Evolutionary conservation across 441 rosid genomes (phyloP).

Genomic region (Erodium texanum): DNA sequence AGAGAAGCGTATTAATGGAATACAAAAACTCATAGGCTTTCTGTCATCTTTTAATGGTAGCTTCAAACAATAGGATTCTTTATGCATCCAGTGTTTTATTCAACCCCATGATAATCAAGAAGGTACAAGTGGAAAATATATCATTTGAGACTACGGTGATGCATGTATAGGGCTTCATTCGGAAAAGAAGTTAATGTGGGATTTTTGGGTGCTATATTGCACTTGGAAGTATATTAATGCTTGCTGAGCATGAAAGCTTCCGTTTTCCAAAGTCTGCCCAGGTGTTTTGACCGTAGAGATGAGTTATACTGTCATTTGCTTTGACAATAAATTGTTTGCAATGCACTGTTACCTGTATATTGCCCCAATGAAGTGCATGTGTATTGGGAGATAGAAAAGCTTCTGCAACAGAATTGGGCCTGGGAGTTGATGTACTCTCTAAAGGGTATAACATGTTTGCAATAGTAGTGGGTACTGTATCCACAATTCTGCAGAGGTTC

Average conservation of each 20-base stretch:
- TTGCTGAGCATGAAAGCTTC: slow-evolving; percentile 26
- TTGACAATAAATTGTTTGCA: slow-evolving; percentile 25
- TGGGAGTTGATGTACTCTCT: slow-evolving; percentile 51
- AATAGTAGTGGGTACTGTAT: slow-evolving; percentile 46
- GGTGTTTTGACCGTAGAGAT: slow-evolving; percentile 25
- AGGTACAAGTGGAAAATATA: no score
- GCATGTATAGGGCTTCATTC: no score
- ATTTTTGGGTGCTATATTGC: no score
- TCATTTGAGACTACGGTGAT: no score
- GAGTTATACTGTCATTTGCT: slow-evolving; percentile 28
- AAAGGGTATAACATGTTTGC: slow-evolving; percentile 44
- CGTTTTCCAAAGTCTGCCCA: slow-evolving; percentile 25
- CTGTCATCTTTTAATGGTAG: no score
- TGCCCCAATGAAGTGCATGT: slow-evolving; percentile 21
- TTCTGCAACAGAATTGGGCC: slow-evolving; percentile 49
- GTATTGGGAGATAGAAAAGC: slow-evolving; percentile 39
- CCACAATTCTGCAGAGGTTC: slow-evolving; percentile 64
- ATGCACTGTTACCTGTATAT: slow-evolving; percentile 14
- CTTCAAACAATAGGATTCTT: no score
- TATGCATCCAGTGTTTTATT: no score
- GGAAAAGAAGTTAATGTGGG: no score
- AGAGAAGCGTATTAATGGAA: no score
- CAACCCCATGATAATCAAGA: no score
- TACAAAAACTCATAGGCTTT: no score
- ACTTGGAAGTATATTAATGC: no score